Conservation (phyloP, 2,329 filamentous ascomycete genomes). For the Metarhizium album region DNA sequence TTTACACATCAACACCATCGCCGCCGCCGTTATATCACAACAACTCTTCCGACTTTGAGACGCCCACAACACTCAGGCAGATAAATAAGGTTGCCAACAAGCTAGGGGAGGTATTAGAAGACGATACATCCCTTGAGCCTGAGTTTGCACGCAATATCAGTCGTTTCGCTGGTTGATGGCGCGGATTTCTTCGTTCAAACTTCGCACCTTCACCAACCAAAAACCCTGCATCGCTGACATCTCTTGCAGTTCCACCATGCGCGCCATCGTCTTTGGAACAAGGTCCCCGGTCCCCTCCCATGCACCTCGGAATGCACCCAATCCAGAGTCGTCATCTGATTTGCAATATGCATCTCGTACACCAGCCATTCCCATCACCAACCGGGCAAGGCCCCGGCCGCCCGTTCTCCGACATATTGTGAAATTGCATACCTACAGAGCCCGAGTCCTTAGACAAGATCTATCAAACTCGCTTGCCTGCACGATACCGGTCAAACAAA, state of each 20-base stretch:
- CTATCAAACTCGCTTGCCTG: neutral
- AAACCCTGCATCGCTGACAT: neutral
- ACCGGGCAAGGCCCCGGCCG: neutral
- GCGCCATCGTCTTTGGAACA: neutral
- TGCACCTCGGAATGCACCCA: constrained; percentile 1
- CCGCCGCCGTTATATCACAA: too few species aligned
- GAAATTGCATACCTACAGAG: too few species aligned
- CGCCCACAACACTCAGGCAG: too few species aligned
- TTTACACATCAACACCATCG: too few species aligned
- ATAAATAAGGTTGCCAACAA: too few species aligned
- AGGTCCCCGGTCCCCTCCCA: neutral
- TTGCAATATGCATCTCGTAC: constrained; percentile 7
- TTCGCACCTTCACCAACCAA: neutral
- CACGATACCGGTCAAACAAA: neutral
- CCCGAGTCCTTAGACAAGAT: too few species aligned
- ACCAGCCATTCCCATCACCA: neutral
- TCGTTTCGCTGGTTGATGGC: too few species aligned
- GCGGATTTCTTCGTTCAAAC: neutral
- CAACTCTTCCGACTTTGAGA: too few species aligned
- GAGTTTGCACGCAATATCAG: too few species aligned
- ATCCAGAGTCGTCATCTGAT: constrained; percentile 3
- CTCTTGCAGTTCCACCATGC: neutral
- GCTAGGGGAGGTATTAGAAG: too few species aligned
- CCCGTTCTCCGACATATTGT: neutral
- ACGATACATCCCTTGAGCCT: too few species aligned